Conservation (phyloP, 371 early-diverging fungal genomes). For the Mortierella sp. region DNA sequence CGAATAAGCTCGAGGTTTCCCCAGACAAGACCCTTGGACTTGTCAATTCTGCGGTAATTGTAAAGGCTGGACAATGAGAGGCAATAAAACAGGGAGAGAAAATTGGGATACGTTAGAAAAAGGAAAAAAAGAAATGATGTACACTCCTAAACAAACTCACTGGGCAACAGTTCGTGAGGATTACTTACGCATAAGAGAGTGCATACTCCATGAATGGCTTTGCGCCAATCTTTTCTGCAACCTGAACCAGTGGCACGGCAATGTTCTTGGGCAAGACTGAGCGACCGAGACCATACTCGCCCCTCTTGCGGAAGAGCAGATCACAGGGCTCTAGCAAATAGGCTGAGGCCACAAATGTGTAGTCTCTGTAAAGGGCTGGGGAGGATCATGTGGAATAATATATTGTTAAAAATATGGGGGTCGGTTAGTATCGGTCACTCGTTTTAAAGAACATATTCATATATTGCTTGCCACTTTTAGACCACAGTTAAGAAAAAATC, state of each 20-base stretch:
- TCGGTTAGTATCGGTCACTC: constrained; percentile 1
- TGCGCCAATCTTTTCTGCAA: constrained; percentile 79
- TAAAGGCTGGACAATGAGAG: constrained; percentile 67
- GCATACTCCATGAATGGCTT: constrained; percentile 93
- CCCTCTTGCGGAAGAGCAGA: constrained; percentile 72
- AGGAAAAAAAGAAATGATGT: too few species aligned
- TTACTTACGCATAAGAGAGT: constrained; percentile 63
- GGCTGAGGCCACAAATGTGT: constrained; percentile 88
- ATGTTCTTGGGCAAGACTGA: constrained; percentile 80
- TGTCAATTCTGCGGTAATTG: constrained; percentile 83
- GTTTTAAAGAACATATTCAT: not conserved
- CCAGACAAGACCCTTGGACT: constrained; percentile 64
- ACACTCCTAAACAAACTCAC: too few species aligned
- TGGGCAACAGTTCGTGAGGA: not conserved
- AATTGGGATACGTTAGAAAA: not conserved
- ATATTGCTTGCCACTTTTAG: not conserved
- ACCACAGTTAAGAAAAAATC: not conserved
- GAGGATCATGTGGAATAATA: not conserved
- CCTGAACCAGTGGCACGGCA: constrained; percentile 81
- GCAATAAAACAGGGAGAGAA: not conserved
- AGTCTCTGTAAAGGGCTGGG: constrained; percentile 86
- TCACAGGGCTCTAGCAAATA: constrained; percentile 94
- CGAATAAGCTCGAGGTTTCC: constrained; percentile 85
- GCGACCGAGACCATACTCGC: constrained; percentile 86
- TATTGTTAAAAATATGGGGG: too few species aligned